Evolutionary conservation across 805 yeast genomes (phyloP), one percentile per base, ranked within the genome.

Genomic region (Yamadazyma ubonensis): DNA sequence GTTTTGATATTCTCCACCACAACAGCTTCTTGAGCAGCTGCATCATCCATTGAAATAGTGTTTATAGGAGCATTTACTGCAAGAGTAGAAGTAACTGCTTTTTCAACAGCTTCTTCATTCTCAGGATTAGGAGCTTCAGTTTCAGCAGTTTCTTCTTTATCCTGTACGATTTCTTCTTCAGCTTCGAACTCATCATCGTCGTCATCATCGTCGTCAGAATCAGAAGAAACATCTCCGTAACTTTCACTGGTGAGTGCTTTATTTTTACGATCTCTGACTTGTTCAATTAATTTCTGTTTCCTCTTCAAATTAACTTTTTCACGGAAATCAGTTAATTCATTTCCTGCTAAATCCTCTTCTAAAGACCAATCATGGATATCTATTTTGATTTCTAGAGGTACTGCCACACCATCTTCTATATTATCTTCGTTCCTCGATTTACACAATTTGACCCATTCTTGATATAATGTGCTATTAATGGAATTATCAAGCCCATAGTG

Each of bases 361-460:
- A 69, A 58, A 2, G 63, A 54, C 50, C 70, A 66, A 17, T 77
- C 48, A 5, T 58, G 59, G 3, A 78, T 42, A 2, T 66, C 51
- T 11, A 77, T 65, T 6, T 75, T 39, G 25, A 55, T 72, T 34
- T 69, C 72, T 25, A 78, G 61, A 0, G 77, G 75, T 2, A 83
- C 78, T 2, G 84, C 75, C 0, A 73, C 58, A 3, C 88, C 89
- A 53, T 85, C 90, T 44, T 75, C 79, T 18, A 68, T 54, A 14
- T 41, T 45, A 4, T 51, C 53, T 1, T 70, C 73, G 11, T 53
- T 52, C 40, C 63, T 54, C 34, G 53, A 63, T 27, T 56, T 57
- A 2, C 75, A 70, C 5, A 70, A 57, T 2, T 53, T 53, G 40
- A 65, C 66, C 89, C 89, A 85, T 41, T 71, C 71, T 14, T 57